Percentiles rank a stretch among this genome's conserved stretches.
phyloP scores from a whole-genome alignment of 176 grass and related monocot species.

The Eragrostis nindensis region DNA sequence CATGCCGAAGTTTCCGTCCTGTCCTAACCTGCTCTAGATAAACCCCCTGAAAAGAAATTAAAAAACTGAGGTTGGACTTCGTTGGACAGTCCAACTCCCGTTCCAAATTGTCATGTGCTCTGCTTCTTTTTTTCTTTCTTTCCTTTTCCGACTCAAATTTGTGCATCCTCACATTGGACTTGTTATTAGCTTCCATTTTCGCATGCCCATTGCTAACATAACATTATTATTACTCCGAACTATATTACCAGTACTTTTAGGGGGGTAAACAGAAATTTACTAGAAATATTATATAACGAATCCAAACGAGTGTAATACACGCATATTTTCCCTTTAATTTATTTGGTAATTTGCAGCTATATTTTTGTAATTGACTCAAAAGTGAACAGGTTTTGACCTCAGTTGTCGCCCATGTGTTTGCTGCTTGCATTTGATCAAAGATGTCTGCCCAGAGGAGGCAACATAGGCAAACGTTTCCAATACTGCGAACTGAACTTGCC shows the following conservation, averaged over 20 bases:
- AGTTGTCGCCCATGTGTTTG: background rate
- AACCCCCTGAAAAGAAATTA: background rate
- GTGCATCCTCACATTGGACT: no score
- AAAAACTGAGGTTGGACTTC: background rate
- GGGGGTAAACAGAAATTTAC: no score
- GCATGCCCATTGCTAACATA: background rate
- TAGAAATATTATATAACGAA: no score
- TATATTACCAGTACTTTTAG: no score
- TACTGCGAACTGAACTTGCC: background rate
- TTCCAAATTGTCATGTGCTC: background rate
- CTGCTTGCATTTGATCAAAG: no score
- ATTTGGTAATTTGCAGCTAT: background rate
- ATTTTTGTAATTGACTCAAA: background rate
- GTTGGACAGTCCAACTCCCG: background rate
- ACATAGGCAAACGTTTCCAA: background rate
- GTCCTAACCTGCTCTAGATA: background rate
- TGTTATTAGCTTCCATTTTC: background rate
- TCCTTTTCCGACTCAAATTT: background rate
- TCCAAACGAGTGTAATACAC: no score
- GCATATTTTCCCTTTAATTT: background rate
- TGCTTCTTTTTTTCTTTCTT: background rate
- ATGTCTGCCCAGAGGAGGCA: background rate
- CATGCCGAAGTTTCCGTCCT: background rate
- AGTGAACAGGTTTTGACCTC: background rate
- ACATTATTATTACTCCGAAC: background rate